Conservation (phyloP, 2,329 filamentous ascomycete species). For the Triangularia verruculosa region DNA sequence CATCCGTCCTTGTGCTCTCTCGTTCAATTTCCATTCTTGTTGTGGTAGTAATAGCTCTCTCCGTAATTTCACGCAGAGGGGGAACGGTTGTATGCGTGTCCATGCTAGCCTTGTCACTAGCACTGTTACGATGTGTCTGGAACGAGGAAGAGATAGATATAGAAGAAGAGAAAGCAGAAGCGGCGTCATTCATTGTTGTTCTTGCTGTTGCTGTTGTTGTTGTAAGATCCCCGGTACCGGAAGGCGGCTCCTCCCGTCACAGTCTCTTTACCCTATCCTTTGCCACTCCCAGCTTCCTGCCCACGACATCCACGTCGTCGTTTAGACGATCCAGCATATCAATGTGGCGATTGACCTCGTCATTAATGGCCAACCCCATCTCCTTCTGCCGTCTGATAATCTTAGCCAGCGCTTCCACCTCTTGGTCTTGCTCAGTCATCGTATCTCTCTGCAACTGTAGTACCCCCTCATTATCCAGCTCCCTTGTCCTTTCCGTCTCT, state of each 20-base stretch:
- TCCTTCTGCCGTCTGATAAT: constrained; percentile 72
- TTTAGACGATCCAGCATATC: constrained; percentile 66
- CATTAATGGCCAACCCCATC: constrained; percentile 73
- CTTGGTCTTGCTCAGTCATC: constrained; percentile 71
- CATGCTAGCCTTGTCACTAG: neutral
- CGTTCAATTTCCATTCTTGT: neutral
- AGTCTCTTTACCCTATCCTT: constrained; percentile 70
- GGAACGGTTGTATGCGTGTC: neutral
- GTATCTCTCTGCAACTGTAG: constrained; percentile 70
- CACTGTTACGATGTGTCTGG: neutral
- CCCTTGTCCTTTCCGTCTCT: constrained; percentile 73
- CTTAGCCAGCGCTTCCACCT: constrained; percentile 64
- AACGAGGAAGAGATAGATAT: neutral
- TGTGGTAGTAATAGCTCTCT: neutral
- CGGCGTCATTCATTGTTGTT: neutral
- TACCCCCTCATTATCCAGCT: constrained; percentile 73
- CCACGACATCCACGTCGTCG: constrained; percentile 62
- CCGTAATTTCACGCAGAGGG: neutral
- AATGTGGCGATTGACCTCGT: constrained; percentile 69
- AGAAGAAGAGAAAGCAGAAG: neutral
- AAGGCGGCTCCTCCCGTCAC: constrained; percentile 25
- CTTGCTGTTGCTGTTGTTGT: neutral
- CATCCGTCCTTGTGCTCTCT: constrained; percentile 5
- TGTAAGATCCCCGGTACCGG: constrained; percentile 1
- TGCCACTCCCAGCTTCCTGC: constrained; percentile 69